phyloP scores from a whole-genome alignment of 768 basidiomycete species.

The Leucocoprinus birnbaumii region DNA sequence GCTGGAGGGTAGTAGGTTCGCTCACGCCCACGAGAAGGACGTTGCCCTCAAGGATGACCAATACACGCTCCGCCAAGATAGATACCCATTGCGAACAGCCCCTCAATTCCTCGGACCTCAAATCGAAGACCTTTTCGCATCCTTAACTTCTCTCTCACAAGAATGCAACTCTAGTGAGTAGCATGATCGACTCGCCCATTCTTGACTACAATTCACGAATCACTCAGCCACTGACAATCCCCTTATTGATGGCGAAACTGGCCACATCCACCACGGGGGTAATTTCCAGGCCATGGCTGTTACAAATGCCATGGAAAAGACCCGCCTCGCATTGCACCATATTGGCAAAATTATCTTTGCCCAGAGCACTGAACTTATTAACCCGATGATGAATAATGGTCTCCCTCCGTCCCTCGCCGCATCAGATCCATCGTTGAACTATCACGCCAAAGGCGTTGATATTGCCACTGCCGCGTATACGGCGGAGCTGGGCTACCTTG shows the following conservation, averaged over 20 bases:
- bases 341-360: constrained; percentile 71
- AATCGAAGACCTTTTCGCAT: constrained; percentile 68
- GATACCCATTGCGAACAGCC: constrained; percentile 65
- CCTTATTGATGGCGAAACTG: constrained; percentile 66
- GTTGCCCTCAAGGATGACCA: constrained; percentile 62
- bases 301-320: constrained; percentile 83
- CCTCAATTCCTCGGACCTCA: constrained; percentile 82
- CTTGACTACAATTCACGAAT: no score
- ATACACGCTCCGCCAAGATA: constrained; percentile 71
- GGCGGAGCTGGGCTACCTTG: constrained; percentile 74
- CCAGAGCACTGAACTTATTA: constrained; percentile 71
- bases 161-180: constrained; percentile 79
- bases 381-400: constrained; percentile 79
- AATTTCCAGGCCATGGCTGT: constrained; percentile 88
- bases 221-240: constrained; percentile 77
- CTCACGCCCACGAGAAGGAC: constrained; percentile 59
- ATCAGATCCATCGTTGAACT: constrained; percentile 73
- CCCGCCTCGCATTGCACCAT: constrained; percentile 67
- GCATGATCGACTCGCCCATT: constrained; percentile 3
- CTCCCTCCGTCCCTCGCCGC: constrained; percentile 73
- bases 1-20: constrained; percentile 59
- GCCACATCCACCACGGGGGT: constrained; percentile 71
- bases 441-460: constrained; percentile 76
- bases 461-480: constrained; percentile 83
- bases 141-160: constrained; percentile 54